Percentiles rank a stretch among this genome's conserved stretches.
These are phyloP conservation scores for Amoebophrya sp. DNA, from an alignment of 169 alveolate species.

Conservation along the genomic window DNA sequence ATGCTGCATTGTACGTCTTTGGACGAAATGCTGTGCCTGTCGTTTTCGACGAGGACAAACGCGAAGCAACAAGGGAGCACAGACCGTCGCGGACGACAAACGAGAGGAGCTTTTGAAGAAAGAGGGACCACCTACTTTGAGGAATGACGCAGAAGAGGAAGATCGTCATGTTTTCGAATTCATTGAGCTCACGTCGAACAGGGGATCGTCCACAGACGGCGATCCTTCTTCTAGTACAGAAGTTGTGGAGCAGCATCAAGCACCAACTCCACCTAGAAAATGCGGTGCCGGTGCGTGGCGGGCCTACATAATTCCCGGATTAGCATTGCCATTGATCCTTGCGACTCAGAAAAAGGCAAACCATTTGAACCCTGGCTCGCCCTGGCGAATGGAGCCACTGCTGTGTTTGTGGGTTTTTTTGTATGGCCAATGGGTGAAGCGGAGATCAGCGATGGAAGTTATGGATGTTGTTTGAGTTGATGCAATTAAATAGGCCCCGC, in stretches of 20 bases:
- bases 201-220: not conserved
- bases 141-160: not conserved
- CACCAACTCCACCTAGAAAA: not conserved
- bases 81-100: not conserved
- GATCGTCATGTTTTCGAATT: not conserved
- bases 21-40: not conserved
- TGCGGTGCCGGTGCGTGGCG: too few relatives aligned
- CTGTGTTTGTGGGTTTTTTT: not conserved
- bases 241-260: not conserved
- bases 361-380: not conserved
- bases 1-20: not conserved
- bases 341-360: constrained; percentile 16
- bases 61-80: not conserved
- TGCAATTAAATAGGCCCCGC: too few relatives aligned
- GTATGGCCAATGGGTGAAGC: not conserved
- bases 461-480: too few relatives aligned
- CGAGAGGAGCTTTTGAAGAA: not conserved
- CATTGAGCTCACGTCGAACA: not conserved
- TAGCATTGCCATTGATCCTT: not conserved
- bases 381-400: constrained; percentile 24
- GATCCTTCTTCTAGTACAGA: not conserved
- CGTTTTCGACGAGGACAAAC: not conserved
- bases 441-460: too few relatives aligned
- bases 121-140: not conserved
- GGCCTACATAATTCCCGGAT: not conserved